Conservation (phyloP, 768 basidiomycete genomes). For the Rhizopogon vinicolor region DNA sequence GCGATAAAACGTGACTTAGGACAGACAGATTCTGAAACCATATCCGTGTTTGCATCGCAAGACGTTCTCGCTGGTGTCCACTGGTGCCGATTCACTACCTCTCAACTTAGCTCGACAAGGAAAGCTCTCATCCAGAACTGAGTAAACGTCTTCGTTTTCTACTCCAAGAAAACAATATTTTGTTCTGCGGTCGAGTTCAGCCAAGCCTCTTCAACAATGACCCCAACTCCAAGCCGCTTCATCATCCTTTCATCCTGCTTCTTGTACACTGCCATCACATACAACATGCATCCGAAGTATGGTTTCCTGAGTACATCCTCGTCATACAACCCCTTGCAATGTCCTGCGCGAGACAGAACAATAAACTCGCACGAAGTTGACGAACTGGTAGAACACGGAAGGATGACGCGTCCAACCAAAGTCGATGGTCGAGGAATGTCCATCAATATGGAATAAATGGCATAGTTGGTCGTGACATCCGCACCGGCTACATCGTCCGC, state of each 20-base stretch:
- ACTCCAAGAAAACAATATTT: too few species aligned
- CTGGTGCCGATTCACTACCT: too few species aligned
- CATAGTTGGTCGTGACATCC: slow-evolving; percentile 6
- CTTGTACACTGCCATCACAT: neutral
- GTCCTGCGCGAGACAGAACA: slow-evolving; percentile 10
- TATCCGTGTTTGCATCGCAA: too few species aligned
- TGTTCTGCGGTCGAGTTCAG: too few species aligned
- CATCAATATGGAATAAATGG: slow-evolving; percentile 2
- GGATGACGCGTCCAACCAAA: slow-evolving; percentile 10
- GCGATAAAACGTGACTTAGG: too few species aligned
- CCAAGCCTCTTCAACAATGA: neutral
- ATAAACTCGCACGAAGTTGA: slow-evolving; percentile 9
- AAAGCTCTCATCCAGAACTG: too few species aligned
- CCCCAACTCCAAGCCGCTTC: neutral
- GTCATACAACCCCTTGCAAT: neutral
- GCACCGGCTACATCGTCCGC: neutral
- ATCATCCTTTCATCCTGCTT: neutral
- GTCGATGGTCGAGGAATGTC: neutral
- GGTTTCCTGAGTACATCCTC: neutral
- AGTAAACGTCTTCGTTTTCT: too few species aligned
- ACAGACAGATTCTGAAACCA: too few species aligned
- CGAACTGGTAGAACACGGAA: slow-evolving; percentile 10
- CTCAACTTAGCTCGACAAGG: too few species aligned
- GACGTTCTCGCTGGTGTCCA: too few species aligned
- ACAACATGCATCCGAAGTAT: neutral